Evolutionary conservation across 495 filamentous ascomycete species (phyloP).

Genomic region (Aspergillus haitiensis): DNA sequence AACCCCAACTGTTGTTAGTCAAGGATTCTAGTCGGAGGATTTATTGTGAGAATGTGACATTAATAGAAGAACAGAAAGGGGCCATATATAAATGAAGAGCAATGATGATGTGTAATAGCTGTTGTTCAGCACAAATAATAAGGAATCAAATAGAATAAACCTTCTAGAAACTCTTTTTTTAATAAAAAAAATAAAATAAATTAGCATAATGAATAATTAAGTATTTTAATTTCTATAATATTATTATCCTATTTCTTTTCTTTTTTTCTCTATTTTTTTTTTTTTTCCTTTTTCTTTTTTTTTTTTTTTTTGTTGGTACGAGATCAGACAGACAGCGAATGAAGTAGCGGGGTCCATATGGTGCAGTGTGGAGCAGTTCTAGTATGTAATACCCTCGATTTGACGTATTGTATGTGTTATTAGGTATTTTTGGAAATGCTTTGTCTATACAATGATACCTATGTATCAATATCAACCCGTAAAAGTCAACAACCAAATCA

Average conservation of each 20-base stretch:
- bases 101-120: conserved; percentile 20
- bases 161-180: conserved; percentile 15
- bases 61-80: conserved; percentile 28
- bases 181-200: neutral
- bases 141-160: conserved; percentile 11
- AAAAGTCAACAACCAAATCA: no score
- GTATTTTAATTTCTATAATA: conserved; percentile 6
- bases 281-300: conserved; percentile 14
- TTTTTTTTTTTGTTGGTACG: conserved; percentile 13
- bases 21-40: conserved; percentile 25
- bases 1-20: neutral
- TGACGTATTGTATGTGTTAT: neutral
- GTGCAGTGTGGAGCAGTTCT: conserved; percentile 15
- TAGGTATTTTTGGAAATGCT: conserved; percentile 2
- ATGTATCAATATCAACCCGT: no score
- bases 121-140: conserved; percentile 13
- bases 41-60: conserved; percentile 27
- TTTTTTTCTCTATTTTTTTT: conserved; percentile 5
- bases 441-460: no score
- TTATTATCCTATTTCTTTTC: conserved; percentile 1
- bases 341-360: conserved; percentile 22
- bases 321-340: conserved; percentile 18
- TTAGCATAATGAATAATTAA: no score
- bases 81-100: conserved; percentile 24
- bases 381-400: neutral